Evolutionary conservation across 768 basidiomycete species (phyloP).

Genomic region (Udeniomyces megalosporus): DNA sequence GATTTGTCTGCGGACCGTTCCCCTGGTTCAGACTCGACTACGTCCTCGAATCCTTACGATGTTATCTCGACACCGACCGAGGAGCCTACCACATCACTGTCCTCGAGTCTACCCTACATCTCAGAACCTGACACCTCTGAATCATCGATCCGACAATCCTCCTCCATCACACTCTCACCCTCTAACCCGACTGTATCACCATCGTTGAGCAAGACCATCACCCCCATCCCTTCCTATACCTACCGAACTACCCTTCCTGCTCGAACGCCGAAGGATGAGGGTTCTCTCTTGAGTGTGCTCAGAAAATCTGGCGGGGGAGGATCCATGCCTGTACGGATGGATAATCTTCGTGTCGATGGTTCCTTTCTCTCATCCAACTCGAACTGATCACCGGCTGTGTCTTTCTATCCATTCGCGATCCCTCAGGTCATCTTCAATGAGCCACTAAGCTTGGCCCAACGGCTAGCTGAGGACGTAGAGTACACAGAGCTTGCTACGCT

Average conservation of each 20-base stretch:
- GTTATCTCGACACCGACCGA: neutral
- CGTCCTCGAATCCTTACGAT: too few species aligned
- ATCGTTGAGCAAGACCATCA: too few species aligned
- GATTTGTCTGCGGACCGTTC: too few species aligned
- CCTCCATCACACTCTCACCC: too few species aligned
- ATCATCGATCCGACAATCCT: neutral
- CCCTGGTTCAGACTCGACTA: neutral
- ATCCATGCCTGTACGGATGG: conserved; percentile 33
- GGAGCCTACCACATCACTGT: neutral
- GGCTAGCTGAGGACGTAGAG: conserved; percentile 64
- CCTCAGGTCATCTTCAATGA: too few species aligned
- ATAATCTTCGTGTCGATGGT: conserved; percentile 69
- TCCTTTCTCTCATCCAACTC: too few species aligned
- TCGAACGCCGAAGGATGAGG: conserved; percentile 13
- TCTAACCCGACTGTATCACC: too few species aligned
- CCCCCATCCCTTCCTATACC: neutral
- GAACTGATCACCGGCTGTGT: too few species aligned
- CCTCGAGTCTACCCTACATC: neutral
- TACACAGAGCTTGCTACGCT: conserved; percentile 46
- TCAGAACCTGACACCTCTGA: neutral
- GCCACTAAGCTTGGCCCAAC: conserved; percentile 64
- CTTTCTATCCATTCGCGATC: too few species aligned
- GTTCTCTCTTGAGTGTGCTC: conserved; percentile 34
- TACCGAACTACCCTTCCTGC: conserved; percentile 12
- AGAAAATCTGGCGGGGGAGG: conserved; percentile 81